Conservation (phyloP, 257 asterid species). For the Linderniella brevidens region DNA sequence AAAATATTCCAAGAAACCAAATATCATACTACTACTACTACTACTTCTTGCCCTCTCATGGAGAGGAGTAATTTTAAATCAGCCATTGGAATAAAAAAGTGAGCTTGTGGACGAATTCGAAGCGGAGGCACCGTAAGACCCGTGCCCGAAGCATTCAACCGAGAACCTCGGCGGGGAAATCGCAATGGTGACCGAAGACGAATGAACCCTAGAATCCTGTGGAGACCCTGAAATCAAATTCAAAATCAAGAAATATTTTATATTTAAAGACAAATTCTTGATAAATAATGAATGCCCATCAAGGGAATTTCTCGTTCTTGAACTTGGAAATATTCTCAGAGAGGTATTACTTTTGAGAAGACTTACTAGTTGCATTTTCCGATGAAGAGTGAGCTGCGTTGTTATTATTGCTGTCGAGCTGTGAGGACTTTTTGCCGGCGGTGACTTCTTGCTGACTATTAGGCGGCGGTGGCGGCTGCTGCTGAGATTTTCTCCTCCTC, state of each 20-base stretch:
- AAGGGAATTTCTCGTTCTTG: too few species aligned
- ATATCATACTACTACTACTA: too few species aligned
- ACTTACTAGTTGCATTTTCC: slow-evolving; percentile 30
- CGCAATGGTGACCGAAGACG: slow-evolving; percentile 63
- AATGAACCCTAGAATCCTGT: slow-evolving; percentile 55
- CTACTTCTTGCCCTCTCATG: too few species aligned
- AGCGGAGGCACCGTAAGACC: slow-evolving; percentile 29
- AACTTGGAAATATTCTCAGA: too few species aligned
- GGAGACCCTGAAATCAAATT: slow-evolving; percentile 37
- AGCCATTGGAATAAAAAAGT: slow-evolving; percentile 33
- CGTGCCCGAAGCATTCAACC: slow-evolving; percentile 49
- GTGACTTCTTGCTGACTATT: too few species aligned
- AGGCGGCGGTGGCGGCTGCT: background rate
- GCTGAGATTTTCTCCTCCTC: slow-evolving; percentile 66
- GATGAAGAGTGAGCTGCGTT: slow-evolving; percentile 35
- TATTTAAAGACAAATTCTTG: too few species aligned
- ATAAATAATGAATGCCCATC: too few species aligned
- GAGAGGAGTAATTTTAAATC: too few species aligned
- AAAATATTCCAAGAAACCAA: too few species aligned
- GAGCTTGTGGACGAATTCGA: slow-evolving; percentile 38
- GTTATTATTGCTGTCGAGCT: slow-evolving; percentile 20
- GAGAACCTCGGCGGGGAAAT: slow-evolving; percentile 71
- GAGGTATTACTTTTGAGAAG: too few species aligned
- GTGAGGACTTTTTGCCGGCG: slow-evolving; percentile 27
- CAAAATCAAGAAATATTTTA: too few species aligned